Base-by-base conservation (phyloP, 805 yeast species). In the Lipomyces orientalis region DNA sequence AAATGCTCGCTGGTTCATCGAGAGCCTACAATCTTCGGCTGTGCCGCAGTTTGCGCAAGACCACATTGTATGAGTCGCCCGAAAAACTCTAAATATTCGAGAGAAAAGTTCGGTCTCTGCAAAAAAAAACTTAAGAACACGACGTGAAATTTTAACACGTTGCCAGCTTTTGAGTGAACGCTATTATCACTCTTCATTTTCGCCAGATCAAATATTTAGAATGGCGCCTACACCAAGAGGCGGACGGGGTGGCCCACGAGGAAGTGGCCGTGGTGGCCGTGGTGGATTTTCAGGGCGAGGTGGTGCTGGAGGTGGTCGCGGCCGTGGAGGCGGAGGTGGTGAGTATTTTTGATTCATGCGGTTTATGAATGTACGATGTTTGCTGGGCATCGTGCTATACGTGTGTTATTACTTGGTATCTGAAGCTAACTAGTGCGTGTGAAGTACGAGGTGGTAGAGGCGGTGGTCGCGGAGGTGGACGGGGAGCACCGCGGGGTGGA, bases 171-270 rank as follows among this genome's bases (percentile, higher is more conserved):
- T 7, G 22, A n/a, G 49, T 43, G 49, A 43, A n/a, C 22, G 2
- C 16, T n/a, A 43, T n/a, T n/a, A 43, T n/a, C 22, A 43, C 49
- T 43, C 49, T 1, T 43, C 49, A 43, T 43, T 43, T n/a, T 43
- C 49, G 19, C 39, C 46, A 14, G n/a, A 6, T 46, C 66, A 25
- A 6, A 43, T 51, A 7, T 8, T 22, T 25, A 31, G 33, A 83
- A 91, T 91, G 97, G 91, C 94, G 79, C 89, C 88, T 79, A 87
- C 88, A 81, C 87, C 90, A 75, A 69, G 76, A 62, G 80, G 78
- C 73, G 86, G 85, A 64, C 78, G 84, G 64, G 81, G 85, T 71
- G 84, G 84, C 60, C 67, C 73, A 25, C 68, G 75, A 16, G 62
- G 70, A 16, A 73, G 73, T 49, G 66, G 73, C 35, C 62, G 72